A percentile compares a stretch with the other conserved stretches of the same genome.
These are phyloP conservation scores for Myriosclerotinia duriaeana DNA, from an alignment of 2,329 filamentous ascomycete species.

Conservation along the genomic window DNA sequence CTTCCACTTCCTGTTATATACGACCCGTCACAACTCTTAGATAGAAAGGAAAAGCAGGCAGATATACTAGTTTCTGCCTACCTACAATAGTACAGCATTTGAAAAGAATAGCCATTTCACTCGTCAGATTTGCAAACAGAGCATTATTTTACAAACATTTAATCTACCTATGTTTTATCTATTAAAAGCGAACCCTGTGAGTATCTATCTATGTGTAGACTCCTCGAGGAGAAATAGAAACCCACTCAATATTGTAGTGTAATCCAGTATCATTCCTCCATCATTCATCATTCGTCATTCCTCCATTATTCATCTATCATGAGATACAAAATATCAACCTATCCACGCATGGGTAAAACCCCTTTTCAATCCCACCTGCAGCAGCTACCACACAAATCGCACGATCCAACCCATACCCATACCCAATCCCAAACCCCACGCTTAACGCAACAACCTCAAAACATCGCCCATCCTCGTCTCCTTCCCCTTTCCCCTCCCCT, in stretches of 20 bases:
- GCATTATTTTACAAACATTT: not conserved
- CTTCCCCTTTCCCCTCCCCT: conserved; percentile 52
- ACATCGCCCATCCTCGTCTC: conserved; percentile 57
- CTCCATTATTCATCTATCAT: too few relatives aligned
- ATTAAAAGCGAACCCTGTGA: not conserved
- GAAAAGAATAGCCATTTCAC: too few relatives aligned
- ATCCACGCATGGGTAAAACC: not conserved
- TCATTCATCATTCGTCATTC: not conserved
- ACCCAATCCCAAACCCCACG: not conserved
- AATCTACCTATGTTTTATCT: not conserved
- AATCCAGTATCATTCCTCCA: not conserved
- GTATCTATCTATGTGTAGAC: not conserved
- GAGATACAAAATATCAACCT: not conserved
- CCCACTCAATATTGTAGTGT: not conserved
- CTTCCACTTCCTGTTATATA: too few relatives aligned
- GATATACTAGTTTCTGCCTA: too few relatives aligned
- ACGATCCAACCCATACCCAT: not conserved
- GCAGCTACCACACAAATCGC: not conserved
- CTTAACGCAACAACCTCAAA: conserved; percentile 44
- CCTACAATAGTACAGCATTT: too few relatives aligned
- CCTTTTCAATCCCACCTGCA: too few relatives aligned
- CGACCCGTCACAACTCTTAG: too few relatives aligned
- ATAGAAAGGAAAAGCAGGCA: too few relatives aligned
- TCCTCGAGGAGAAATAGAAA: not conserved
- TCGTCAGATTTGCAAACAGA: too few relatives aligned